These are phyloP conservation scores for Terfezia boudieri DNA, from an alignment of 495 filamentous ascomycete species.

Conservation along the genomic window DNA sequence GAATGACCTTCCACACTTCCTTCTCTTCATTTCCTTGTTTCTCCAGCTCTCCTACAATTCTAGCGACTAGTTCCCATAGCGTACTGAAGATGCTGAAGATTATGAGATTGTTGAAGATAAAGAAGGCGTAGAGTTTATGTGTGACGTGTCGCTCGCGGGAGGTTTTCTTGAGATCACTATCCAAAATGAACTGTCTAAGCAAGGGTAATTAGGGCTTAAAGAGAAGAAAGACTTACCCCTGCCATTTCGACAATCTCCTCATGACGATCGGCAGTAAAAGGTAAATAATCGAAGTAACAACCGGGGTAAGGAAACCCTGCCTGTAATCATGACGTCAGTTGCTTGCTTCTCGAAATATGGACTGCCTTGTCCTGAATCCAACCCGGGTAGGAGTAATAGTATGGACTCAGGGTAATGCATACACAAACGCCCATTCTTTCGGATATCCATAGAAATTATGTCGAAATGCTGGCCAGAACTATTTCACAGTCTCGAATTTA, in stretches of 20 bases:
- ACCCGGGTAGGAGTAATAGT: too few relatives aligned
- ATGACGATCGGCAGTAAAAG: constrained; percentile 77
- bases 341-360: too few relatives aligned
- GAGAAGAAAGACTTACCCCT: constrained; percentile 8
- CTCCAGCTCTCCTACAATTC: constrained; percentile 31
- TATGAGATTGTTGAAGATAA: constrained; percentile 90
- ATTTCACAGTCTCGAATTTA: constrained; percentile 35
- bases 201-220: constrained; percentile 19
- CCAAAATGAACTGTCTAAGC: constrained; percentile 30
- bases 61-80: constrained; percentile 46
- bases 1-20: neutral
- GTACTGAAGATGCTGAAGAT: constrained; percentile 79
- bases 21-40: constrained; percentile 7
- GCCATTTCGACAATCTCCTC: constrained; percentile 31
- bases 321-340: constrained; percentile 1
- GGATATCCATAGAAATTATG: constrained; percentile 35
- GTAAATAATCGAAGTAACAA: constrained; percentile 72
- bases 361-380: too few relatives aligned
- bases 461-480: constrained; percentile 60
- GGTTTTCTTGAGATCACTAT: constrained; percentile 77
- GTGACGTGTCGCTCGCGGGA: constrained; percentile 84
- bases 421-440: constrained; percentile 54
- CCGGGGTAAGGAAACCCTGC: constrained; percentile 86
- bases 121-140: constrained; percentile 81
- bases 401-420: neutral